Base-by-base conservation (phyloP, 2,329 filamentous ascomycete genomes). In the Ascochyta clinopodiicola region DNA sequence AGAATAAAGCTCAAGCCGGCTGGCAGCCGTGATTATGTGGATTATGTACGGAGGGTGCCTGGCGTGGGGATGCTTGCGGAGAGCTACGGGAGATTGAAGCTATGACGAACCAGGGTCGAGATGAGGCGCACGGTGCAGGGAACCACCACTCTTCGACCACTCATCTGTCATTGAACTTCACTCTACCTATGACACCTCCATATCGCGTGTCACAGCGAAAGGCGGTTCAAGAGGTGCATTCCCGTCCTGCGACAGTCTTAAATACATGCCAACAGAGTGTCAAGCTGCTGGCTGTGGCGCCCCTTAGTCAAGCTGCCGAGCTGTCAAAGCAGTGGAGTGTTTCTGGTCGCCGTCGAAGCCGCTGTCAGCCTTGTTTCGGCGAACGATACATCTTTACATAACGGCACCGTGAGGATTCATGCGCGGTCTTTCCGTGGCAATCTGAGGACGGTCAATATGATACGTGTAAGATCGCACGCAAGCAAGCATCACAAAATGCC, bases 11-110 rank as follows among this genome's bases (percentile, higher is more conserved):
- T 31, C 32, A 37, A 27, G 5, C 40, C 15, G 42, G 36, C 24
- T 24, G 31, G n/a, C n/a, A 35, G 52, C 42, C 42, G 52, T 22
- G 17, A 56, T 43, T 51, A 56, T 45, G 52, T 56, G 45, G 48
- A 46, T 48, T 49, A 51, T 35, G 47, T 60, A 48, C 25, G n/a
- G 50, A 50, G 21, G 40, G 37, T 38, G 36, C 29, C 47, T 58
- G 50, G 56, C 52, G 63, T 63, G 67, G 64, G 63, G 63, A 62
- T 66, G 66, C 62, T 63, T 67, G 64, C 55, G 62, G 66, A 67
- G 59, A 61, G 59, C 57, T 59, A 60, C 46, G 51, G 59, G 57
- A 59, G 54, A 60, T 57, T 52, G 56, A 43, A 59, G 63, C 64
- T 67, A 67, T 64, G 66, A 63, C 60, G 56, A 55, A 56, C 63